Evolutionary conservation across 345 rosid genomes (phyloP), one percentile per base, ranked within the genome.

Genomic region (Pistacia vera): DNA sequence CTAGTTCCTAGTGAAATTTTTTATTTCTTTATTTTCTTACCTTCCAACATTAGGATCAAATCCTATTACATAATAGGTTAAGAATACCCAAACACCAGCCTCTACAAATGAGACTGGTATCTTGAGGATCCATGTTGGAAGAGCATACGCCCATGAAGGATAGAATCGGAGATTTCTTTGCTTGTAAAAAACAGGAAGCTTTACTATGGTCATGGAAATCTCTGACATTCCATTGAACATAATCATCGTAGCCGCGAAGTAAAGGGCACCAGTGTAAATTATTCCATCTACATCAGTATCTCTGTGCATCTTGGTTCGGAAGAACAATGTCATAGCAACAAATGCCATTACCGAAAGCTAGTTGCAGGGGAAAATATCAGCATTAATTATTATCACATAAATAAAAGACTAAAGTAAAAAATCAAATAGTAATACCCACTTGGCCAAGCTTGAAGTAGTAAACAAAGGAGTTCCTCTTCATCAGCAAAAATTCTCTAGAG

Each of bases 141-240:
- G 74, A 79, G 97, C 83, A 83, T 87, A 94, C 7, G 88, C 86
- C 98, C 97, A 92, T 11, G 95, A 66, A 56, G 98, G 97, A 82
- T 78, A 91, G 86, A 92, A 94, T 28, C 83, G 79, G 11, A 88
- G 81, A 66, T 90, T 93, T 72, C 97, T 85, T 83, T 92, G 97
- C 80, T 92, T 94, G 90, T 88, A 94, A 65, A 94, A 91, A 64
- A 92, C 93, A 33, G 97, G 97, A 83, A 95, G 98, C 81, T 87
- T 95, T 30, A 82, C 86, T 49, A 95, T 83, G 67, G 95, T 89
- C 90, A 95, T 88, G 35, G 97, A 85, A 44, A 95, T 62, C 83
- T 95, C 97, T 0, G 95, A 46, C 89, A 85, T 80, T 48, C 98
- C 93, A 68, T 85, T 89, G 68, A 91, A 91, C 95, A 87, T 82